Base-by-base conservation (phyloP, 129 eudicot species). In the Flaveria linearis region DNA sequence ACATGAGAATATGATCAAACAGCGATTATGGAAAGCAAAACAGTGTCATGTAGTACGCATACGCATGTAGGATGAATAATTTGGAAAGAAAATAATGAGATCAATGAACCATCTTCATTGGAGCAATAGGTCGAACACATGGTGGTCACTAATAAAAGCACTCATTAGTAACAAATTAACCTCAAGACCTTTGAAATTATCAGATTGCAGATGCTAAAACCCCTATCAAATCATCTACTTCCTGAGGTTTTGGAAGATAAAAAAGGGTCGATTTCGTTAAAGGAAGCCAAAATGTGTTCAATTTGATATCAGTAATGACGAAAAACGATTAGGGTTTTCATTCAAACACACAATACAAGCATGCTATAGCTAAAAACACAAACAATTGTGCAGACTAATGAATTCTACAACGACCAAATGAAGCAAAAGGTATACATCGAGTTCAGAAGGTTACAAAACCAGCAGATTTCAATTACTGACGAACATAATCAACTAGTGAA, bases 121-220 rank as follows among this genome's bases (percentile, higher is more conserved):
- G 3, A 76, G 63, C 82, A 84, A 53, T 80, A 43, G 41, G 73
- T 61, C 85, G 30, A 84, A 80, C 87, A 76, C 39, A 0, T 76
- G 73, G 82, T 57, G 80, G 33, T 17, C 77, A n/a, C 22, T 36
- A 63, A 11, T 9, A 11, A 74, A 13, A 17, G 0, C 56, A 42
- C 28, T 14, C 10, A 17, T 18, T 80, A 0, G 39, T 9, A 1
- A 16, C 12, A 1, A 25, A 63, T 7, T 2, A 5, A 39, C 50
- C 16, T 0, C 22, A 62, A 41, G 25, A 11, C 26, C 67, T 53
- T 47, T 47, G 55, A 71, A 69, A 25, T 5, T 39, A 39, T 9
- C 60, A 77, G 39, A 53, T 52, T 56, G 33, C 17, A 17, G 60
- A 17, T 68, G 10, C 57, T 43, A 68, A 42, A 60, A 33, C 57